Conservation (phyloP, 2,329 filamentous ascomycete genomes). For the Penicillium sp. region DNA sequence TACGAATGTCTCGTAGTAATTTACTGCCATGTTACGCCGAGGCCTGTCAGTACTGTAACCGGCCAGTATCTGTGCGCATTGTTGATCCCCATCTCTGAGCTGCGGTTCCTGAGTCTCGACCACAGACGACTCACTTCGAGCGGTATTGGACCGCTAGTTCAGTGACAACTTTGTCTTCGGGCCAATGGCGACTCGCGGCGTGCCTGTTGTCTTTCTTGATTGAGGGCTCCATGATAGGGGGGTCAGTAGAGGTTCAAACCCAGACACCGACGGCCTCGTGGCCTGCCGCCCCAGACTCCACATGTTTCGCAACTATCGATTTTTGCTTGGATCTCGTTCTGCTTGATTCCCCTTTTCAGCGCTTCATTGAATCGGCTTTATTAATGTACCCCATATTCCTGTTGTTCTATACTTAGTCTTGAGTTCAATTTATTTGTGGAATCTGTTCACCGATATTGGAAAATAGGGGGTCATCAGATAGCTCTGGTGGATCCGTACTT, state of each 20-base stretch:
- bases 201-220: background rate
- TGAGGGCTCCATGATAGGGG: constrained; percentile 19
- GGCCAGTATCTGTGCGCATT: constrained; percentile 5
- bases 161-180: background rate
- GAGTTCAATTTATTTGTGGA: background rate
- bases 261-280: constrained; percentile 13
- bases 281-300: constrained; percentile 19
- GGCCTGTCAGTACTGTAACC: background rate
- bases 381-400: background rate
- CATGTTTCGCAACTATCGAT: constrained; percentile 15
- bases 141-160: constrained; percentile 9
- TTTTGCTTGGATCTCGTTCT: constrained; percentile 3
- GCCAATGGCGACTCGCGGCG: background rate
- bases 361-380: background rate
- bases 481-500: background rate
- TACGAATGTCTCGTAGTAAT: background rate
- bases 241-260: constrained; percentile 4
- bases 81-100: constrained; percentile 13
- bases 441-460: background rate
- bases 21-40: background rate
- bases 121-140: constrained; percentile 2
- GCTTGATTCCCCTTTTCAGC: constrained; percentile 12
- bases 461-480: background rate
- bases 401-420: background rate
- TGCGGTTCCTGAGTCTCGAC: constrained; percentile 9